Base-by-base conservation (phyloP, 2,329 filamentous ascomycete species). In the Claviceps africana region DNA sequence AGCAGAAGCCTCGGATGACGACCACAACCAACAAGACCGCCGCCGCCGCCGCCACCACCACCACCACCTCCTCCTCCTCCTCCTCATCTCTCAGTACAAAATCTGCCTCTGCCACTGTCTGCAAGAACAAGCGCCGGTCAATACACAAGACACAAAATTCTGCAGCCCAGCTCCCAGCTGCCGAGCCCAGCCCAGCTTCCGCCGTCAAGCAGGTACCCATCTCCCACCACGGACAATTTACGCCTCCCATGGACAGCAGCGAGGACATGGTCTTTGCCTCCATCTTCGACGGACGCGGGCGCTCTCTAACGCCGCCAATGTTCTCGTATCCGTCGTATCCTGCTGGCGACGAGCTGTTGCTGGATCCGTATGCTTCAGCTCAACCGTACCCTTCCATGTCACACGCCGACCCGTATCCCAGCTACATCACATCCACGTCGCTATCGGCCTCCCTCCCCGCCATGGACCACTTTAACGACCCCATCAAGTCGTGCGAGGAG, bases 261-360 rank as follows among this genome's bases (percentile, higher is more conserved):
- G 83, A 88, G 61, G 82, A 88, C 58, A 71, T 81, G 55, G 75
- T 86, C 69, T 87, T 86, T 67, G 73, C 64, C 13, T 47, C 54
- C 28, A 47, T 53, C 31, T 81, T 83, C 62, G 82, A 82, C 63
- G 80, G 80, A 51, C 77, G 85, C 53, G 82, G 85, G 59, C 72
- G 83, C 53, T 87, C 84, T 39, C 78, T 82, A 64, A 86, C 83
- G 53, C 85, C 85, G 51, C 83, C 84, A 52, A 79, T 84, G 49
- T 83, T 85, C 61, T 70, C 62, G 17, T 86, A 86, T 70, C 76
- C 80, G 51, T 68, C 79, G n/a, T 86, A 86, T 62, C 77, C 81
- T 15, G 76, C 80, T 43, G 77, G 81, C 22, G 83, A 86, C 56
- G 78, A 82, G 62, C 72, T 82, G 58, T 70, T 79, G 56, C 77